Conservation (phyloP, 2,329 filamentous ascomycete species). For the Cytospora chrysosperma region DNA sequence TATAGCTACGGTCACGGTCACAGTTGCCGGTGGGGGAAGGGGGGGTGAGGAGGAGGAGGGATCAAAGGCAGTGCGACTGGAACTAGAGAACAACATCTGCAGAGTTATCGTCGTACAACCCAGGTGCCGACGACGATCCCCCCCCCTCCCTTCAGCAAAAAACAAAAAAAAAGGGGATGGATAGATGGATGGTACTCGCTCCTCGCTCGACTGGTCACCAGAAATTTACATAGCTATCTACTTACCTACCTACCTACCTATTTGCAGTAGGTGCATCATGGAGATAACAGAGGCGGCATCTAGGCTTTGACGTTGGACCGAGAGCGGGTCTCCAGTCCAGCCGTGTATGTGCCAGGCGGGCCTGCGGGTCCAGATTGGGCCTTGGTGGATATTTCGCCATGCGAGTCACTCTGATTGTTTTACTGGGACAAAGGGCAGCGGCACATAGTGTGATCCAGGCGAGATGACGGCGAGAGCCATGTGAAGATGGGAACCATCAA, state of each 20-base stretch:
- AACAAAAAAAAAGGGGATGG: no score
- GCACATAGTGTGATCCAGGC: constrained; percentile 7
- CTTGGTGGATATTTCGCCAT: neutral
- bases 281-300: no score
- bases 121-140: neutral
- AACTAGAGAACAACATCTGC: neutral
- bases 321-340: neutral
- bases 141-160: no score
- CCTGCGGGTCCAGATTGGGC: neutral
- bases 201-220: no score
- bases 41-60: no score
- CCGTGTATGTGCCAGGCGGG: neutral
- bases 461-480: constrained; percentile 6
- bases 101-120: neutral
- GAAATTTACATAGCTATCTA: no score
- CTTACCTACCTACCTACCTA: no score
- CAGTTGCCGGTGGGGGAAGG: no score
- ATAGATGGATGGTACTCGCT: no score
- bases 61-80: constrained; percentile 6
- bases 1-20: no score
- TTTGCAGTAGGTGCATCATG: no score
- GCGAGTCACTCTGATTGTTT: neutral
- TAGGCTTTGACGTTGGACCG: neutral
- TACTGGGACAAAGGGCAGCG: neutral
- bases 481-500: neutral